phyloP scores from a whole-genome alignment of 1,284 basidiomycete genomes.

The Sporisorium exsertum region DNA sequence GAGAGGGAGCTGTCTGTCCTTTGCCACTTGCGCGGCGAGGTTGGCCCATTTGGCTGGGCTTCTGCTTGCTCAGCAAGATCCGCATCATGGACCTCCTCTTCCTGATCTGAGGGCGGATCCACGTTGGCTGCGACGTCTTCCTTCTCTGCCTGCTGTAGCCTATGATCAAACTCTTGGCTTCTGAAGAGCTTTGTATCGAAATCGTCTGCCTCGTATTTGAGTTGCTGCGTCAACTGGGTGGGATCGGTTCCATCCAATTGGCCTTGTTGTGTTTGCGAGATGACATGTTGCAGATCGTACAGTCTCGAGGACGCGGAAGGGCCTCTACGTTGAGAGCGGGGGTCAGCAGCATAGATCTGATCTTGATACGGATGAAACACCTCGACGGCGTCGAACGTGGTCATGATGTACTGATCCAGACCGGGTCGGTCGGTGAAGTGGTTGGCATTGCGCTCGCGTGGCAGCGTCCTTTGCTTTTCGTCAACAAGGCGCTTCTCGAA shows the following conservation, averaged over 20 bases:
- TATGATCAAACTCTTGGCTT: constrained; percentile 61
- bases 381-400: constrained; percentile 83
- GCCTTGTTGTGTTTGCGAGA: constrained; percentile 58
- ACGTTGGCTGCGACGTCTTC: constrained; percentile 35
- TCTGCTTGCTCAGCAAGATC: constrained; percentile 10
- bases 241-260: constrained; percentile 35
- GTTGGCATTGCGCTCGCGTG: constrained; percentile 30
- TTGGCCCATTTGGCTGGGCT: constrained; percentile 3
- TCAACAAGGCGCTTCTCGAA: constrained; percentile 57
- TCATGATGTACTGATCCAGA: constrained; percentile 80
- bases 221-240: constrained; percentile 40
- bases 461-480: constrained; percentile 71
- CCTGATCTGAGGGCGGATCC: constrained; percentile 35
- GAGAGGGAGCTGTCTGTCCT: constrained; percentile 36
- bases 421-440: constrained; percentile 57
- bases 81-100: constrained; percentile 16
- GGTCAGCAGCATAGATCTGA: constrained; percentile 42
- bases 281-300: constrained; percentile 51
- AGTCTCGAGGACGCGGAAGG: constrained; percentile 43
- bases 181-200: constrained; percentile 67
- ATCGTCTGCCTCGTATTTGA: constrained; percentile 44
- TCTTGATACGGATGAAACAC: constrained; percentile 56
- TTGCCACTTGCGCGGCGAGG: constrained; percentile 16
- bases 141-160: constrained; percentile 56
- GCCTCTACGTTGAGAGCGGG: constrained; percentile 44